Conservation (phyloP, 148 eudicot species). For the Rhododendron ferrugineum region DNA sequence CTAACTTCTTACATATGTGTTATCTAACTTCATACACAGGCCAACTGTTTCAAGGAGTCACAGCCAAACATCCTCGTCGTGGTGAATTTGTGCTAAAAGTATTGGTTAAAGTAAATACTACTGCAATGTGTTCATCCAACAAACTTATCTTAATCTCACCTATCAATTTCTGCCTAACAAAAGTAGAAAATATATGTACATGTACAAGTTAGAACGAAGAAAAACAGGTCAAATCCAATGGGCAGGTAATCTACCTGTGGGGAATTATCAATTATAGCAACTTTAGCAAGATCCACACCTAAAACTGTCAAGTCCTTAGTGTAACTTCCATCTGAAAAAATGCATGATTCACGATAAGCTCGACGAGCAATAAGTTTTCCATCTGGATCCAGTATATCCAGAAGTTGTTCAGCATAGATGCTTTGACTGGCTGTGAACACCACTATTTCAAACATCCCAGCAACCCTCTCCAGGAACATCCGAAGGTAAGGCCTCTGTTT, state of each 20-base stretch:
- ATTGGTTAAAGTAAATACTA: neutral
- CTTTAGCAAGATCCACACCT: conserved; percentile 93
- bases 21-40: neutral
- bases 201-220: neutral
- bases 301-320: conserved; percentile 88
- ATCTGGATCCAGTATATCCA: conserved; percentile 85
- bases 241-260: conserved; percentile 64
- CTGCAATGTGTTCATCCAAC: neutral
- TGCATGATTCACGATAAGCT: conserved; percentile 94
- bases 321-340: conserved; percentile 75
- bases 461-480: conserved; percentile 67
- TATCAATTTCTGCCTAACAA: neutral
- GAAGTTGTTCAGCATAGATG: conserved; percentile 81
- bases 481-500: conserved; percentile 83
- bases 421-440: conserved; percentile 97
- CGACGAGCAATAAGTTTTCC: conserved; percentile 68
- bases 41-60: neutral
- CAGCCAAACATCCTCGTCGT: neutral
- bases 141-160: neutral
- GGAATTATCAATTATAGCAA: conserved; percentile 83
- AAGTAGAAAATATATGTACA: neutral
- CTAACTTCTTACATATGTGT: neutral
- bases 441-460: conserved; percentile 87
- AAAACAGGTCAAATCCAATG: neutral
- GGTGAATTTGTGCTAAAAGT: neutral